These are phyloP conservation scores for Microstegium vimineum DNA, from an alignment of 176 grass and related monocot species.

Conservation along the genomic window DNA sequence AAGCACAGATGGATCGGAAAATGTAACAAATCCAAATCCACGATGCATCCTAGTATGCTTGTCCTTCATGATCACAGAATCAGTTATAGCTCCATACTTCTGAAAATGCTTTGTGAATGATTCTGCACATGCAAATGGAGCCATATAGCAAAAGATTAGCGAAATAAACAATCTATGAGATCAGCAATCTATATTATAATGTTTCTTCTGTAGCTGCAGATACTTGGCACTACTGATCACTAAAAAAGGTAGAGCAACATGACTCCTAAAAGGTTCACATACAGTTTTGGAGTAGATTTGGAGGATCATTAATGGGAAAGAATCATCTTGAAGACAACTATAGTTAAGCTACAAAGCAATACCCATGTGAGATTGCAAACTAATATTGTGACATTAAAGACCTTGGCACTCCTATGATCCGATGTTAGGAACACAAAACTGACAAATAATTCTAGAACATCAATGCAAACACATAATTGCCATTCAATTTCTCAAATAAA, in stretches of 20 bases:
- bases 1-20: conserved; percentile 88
- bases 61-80: conserved; percentile 99
- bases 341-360: background rate
- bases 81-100: conserved; percentile 83
- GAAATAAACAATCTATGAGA: background rate
- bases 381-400: conserved; percentile 3
- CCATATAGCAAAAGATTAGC: background rate
- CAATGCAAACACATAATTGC: background rate
- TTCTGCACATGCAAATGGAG: conserved; percentile 45
- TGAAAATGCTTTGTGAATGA: conserved; percentile 82
- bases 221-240: background rate
- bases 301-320: background rate
- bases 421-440: background rate
- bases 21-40: conserved; percentile 99
- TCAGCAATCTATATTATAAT: background rate
- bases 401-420: background rate
- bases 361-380: background rate
- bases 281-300: background rate
- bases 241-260: background rate
- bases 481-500: background rate
- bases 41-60: conserved; percentile 88
- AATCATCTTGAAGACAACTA: background rate
- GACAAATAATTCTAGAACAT: background rate
- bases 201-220: background rate
- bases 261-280: background rate